Base-by-base conservation (phyloP, 176 grass and related monocot species). In the Zea luxurians region DNA sequence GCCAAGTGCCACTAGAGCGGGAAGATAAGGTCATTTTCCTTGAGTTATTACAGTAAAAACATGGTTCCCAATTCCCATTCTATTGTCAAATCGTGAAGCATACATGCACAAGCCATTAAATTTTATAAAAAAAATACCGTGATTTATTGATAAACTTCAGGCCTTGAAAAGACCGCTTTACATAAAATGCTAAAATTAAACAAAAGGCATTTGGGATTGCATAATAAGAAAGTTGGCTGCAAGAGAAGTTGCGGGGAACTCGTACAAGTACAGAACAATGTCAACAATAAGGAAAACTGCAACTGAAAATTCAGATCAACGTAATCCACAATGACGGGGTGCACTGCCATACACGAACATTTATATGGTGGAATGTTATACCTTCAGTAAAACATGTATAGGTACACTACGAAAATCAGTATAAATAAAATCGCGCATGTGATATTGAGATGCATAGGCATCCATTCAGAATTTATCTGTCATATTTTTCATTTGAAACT, bases 371-470 rank as follows among this genome's bases (percentile, higher is more conserved):
- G 21, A 17, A 53, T 66, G 7, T 50, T 40, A 5, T 20, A 15
- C 18, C n/a, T 9, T 68, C 38, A 10, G n/a, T 53, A 68, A 79
- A 57, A 0, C 15, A 17, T 16, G 44, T 1, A 79, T 2, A 35
- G 18, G 64, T 45, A 27, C 38, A 41, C 10, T 12, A 57, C 46
- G n/a, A 27, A 12, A 73, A 64, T 42, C 45, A 58, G 1, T 9
- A 42, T 8, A 37, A 12, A 13, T 4, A 37, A 75, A 47, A 18
- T 5, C 1, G 9, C 61, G 48, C 83, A 80, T 85, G 48, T 79
- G 83, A 67, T 85, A 85, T 79, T 11, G 16, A 50, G 47, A 57
- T 66, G 5, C 42, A 53, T 48, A 66, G 20, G 6, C 55, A 66
- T 53, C 5, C 46, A 53, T 78, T 52, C 34, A 78, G 16, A 50